Conservation (phyloP, 1,284 basidiomycete species). For the Chalciporus piperatoides region DNA sequence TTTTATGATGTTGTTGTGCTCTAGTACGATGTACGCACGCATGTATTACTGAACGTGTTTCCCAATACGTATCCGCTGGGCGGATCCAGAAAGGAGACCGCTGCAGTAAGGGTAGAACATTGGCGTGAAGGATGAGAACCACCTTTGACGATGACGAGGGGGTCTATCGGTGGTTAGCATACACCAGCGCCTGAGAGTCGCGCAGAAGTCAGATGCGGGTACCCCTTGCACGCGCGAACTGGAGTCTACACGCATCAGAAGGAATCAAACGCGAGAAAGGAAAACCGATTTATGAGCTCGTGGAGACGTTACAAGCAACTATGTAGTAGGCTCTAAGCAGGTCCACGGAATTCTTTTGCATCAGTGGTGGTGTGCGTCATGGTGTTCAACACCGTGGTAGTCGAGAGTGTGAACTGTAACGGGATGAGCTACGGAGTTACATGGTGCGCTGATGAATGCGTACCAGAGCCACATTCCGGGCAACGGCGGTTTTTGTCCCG, state of each 20-base stretch:
- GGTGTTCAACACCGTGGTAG: conserved; percentile 49
- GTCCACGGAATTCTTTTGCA: conserved; percentile 9
- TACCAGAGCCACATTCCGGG: conserved; percentile 88
- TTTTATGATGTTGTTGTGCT: neutral
- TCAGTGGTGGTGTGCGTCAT: conserved; percentile 41
- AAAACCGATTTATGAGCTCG: conserved; percentile 5
- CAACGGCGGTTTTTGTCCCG: conserved; percentile 74
- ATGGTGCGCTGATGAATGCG: conserved; percentile 23
- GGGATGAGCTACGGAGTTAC: conserved; percentile 10
- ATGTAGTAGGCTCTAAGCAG: conserved; percentile 15
- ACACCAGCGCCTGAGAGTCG: neutral
- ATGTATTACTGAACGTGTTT: neutral
- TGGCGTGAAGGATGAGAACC: neutral
- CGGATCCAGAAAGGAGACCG: neutral
- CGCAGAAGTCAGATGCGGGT: neutral
- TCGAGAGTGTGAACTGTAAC: conserved; percentile 55
- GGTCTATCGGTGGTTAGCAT: too few relatives aligned
- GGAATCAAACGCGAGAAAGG: neutral
- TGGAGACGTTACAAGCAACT: conserved; percentile 20
- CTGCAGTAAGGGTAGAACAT: neutral
- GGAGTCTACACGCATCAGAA: neutral
- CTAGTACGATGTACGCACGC: neutral
- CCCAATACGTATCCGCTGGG: neutral
- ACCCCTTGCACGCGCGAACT: too few relatives aligned
- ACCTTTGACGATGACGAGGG: neutral